These are phyloP conservation scores for Dryadomyces sulphureus DNA, from an alignment of 2,329 filamentous ascomycete species.

Conservation along the genomic window DNA sequence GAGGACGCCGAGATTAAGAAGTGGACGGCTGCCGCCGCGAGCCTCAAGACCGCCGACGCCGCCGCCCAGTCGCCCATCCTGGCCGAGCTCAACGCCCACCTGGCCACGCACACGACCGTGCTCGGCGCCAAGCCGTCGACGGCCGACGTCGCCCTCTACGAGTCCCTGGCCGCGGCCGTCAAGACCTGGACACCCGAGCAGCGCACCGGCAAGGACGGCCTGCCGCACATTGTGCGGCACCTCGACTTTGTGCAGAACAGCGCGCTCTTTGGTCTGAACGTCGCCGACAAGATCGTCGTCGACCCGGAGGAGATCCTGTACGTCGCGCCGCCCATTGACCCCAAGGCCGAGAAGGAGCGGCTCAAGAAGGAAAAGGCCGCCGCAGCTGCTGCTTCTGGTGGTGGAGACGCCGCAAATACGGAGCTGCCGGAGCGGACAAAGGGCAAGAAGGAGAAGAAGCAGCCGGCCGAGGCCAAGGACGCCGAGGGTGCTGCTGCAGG, in stretches of 20 bases:
- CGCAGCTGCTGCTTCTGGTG: slow-evolving; percentile 34
- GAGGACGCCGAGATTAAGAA: slow-evolving; percentile 81
- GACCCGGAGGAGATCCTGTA: slow-evolving; percentile 70
- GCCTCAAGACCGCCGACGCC: slow-evolving; percentile 38
- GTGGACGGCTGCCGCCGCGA: slow-evolving; percentile 68
- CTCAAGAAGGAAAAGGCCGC: slow-evolving; percentile 92
- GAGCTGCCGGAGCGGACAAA: slow-evolving; percentile 45
- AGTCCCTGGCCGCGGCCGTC: slow-evolving; percentile 61
- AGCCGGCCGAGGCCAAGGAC: slow-evolving; percentile 24
- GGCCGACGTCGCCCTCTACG: slow-evolving; percentile 74
- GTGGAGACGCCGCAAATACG: slow-evolving; percentile 29
- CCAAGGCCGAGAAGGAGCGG: slow-evolving; percentile 90
- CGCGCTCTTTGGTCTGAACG: slow-evolving; percentile 52
- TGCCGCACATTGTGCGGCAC: slow-evolving; percentile 81
- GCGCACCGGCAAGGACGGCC: slow-evolving; percentile 76
- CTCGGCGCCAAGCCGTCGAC: slow-evolving; percentile 80
- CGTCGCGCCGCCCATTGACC: slow-evolving; percentile 76
- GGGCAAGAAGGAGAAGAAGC: slow-evolving; percentile 34
- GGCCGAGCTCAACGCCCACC: slow-evolving; percentile 68
- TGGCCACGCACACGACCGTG: slow-evolving; percentile 76
- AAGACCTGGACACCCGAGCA: slow-evolving; percentile 71
- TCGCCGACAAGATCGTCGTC: slow-evolving; percentile 65
- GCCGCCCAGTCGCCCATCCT: slow-evolving; percentile 55
- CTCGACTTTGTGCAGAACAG: slow-evolving; percentile 94
- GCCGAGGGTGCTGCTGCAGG: slow-evolving; percentile 22